phyloP scores from a whole-genome alignment of 2,329 filamentous ascomycete genomes.

The Alternaria sp. region DNA sequence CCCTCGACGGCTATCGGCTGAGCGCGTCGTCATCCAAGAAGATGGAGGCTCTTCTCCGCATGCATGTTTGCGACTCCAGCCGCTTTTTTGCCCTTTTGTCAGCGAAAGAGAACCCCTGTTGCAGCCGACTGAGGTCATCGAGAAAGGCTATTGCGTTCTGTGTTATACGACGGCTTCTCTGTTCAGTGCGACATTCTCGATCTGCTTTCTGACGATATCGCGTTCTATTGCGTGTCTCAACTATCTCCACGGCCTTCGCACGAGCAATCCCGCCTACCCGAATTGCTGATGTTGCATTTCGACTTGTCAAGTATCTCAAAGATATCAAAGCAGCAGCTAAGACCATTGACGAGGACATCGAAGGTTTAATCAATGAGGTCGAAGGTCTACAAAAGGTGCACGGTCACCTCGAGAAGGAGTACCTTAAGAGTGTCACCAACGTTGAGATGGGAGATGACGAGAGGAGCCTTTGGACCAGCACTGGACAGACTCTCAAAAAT shows the following conservation, averaged over 20 bases:
- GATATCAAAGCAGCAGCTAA: conserved; percentile 4
- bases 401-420: conserved; percentile 7
- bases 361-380: conserved; percentile 7
- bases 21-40: no score
- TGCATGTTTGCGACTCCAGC: no score
- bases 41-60: no score
- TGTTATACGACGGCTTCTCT: no score
- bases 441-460: conserved; percentile 1
- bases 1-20: no score
- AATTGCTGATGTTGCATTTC: conserved; percentile 6
- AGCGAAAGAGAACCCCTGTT: no score
- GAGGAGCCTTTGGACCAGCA: conserved; percentile 1
- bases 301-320: conserved; percentile 7
- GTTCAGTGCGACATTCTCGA: no score
- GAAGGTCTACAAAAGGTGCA: conserved; percentile 4
- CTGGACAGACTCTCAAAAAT: conserved; percentile 4
- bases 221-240: not conserved
- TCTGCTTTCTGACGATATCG: not conserved
- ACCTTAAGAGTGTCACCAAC: conserved; percentile 2
- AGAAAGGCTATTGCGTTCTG: no score
- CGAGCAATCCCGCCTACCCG: not conserved
- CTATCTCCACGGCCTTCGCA: not conserved
- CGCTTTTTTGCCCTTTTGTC: no score
- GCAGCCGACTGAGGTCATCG: no score
- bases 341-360: conserved; percentile 5